phyloP scores from a whole-genome alignment of 202 grass and related monocot species.

The Miscanthus sacchariflorus region DNA sequence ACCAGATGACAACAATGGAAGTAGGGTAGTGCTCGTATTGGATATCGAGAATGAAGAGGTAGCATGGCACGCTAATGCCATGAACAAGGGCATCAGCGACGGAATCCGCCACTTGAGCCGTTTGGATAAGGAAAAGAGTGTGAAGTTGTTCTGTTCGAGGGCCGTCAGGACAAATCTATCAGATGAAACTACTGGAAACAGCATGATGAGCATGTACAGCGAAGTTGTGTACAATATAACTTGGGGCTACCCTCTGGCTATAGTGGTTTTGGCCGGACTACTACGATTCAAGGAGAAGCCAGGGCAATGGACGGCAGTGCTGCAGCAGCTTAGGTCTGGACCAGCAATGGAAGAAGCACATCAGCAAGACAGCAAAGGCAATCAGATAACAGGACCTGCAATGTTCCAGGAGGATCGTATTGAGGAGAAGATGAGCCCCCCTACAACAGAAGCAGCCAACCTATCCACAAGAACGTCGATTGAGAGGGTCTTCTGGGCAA shows the following conservation, averaged over 20 bases:
- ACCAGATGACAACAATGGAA: not conserved
- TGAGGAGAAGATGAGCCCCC: not conserved
- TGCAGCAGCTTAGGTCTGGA: not conserved
- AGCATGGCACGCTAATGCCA: not conserved
- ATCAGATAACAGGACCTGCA: not conserved
- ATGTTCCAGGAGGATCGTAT: not conserved
- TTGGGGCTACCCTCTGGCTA: conserved; percentile 1
- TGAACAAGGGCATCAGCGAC: not conserved
- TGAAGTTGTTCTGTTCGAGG: not conserved
- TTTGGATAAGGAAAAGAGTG: not conserved
- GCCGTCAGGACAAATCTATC: not conserved
- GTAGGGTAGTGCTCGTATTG: not conserved
- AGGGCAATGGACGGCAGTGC: conserved; percentile 1
- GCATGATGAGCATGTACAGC: not conserved
- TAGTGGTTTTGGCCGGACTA: not conserved
- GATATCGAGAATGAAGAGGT: not conserved
- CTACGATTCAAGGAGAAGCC: conserved; percentile 21
- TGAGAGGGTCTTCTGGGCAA: conserved; percentile 42
- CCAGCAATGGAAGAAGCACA: not conserved
- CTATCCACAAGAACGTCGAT: conserved; percentile 6
- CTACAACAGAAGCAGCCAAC: not conserved
- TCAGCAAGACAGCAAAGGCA: not conserved
- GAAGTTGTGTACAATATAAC: conserved; percentile 11
- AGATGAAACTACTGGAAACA: not conserved
- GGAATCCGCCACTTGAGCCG: not conserved